Evolutionary conservation across 371 early-diverging fungal species (phyloP).

Genomic region (Circinella minor): DNA sequence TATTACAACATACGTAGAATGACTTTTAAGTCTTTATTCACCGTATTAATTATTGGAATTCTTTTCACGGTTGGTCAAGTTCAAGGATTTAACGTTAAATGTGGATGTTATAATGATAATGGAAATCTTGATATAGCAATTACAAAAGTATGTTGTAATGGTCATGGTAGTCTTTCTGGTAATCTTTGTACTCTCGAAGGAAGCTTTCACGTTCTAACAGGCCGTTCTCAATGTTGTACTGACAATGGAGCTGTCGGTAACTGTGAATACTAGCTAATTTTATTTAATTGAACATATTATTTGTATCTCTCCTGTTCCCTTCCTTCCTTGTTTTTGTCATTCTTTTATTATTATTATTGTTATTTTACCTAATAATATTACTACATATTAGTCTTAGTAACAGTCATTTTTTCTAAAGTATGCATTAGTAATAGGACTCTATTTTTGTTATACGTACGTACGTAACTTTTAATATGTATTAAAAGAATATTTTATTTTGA

Average conservation of each 20-base stretch:
- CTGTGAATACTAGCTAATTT: background rate
- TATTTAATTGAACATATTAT: background rate
- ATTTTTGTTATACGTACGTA: no score
- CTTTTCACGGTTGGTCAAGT: background rate
- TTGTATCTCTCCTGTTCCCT: no score
- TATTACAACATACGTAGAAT: no score
- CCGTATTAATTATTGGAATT: background rate
- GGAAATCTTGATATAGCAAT: background rate
- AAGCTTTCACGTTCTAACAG: background rate
- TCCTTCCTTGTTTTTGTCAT: background rate
- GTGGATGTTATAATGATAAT: background rate
- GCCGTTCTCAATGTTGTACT: background rate
- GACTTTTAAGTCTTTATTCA: background rate
- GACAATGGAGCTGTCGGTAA: background rate
- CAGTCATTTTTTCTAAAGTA: no score
- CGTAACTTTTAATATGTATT: no score
- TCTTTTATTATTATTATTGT: no score
- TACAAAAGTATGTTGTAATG: background rate
- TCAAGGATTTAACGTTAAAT: background rate
- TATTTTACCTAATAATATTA: no score
- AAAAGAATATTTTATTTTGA: no score
- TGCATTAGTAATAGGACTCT: no score
- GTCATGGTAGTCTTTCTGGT: background rate
- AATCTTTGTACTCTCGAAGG: background rate
- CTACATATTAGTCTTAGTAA: no score